Percentiles rank a stretch among this genome's conserved stretches.
Evolutionary conservation across 306 rosid species (phyloP).

Genomic region (Rosa chinensis): DNA sequence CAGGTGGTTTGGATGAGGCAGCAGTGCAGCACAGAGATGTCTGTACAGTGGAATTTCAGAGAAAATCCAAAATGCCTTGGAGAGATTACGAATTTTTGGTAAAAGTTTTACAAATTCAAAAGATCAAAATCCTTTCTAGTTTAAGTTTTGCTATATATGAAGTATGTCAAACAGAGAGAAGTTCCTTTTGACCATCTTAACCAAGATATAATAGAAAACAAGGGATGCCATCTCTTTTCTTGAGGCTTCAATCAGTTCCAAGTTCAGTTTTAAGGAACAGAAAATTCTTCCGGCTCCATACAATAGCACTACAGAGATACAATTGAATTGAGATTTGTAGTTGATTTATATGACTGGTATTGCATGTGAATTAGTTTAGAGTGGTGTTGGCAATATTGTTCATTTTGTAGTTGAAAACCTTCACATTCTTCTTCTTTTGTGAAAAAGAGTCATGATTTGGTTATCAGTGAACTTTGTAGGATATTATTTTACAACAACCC

Average conservation of each 20-base stretch:
- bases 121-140: constrained; percentile 18
- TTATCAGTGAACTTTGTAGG: too few species aligned
- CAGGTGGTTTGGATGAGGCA: constrained; percentile 68
- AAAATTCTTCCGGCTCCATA: not conserved
- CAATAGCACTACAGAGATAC: not conserved
- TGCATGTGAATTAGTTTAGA: too few species aligned
- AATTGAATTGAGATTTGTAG: not conserved
- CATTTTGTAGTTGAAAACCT: too few species aligned
- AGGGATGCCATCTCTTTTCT: not conserved
- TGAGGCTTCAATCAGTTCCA: not conserved
- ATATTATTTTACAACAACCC: too few species aligned
- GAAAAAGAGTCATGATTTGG: too few species aligned
- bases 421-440: too few species aligned
- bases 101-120: constrained; percentile 22
- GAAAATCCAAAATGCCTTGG: constrained; percentile 65
- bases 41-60: constrained; percentile 67
- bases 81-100: constrained; percentile 48
- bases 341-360: not conserved
- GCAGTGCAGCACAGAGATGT: constrained; percentile 68
- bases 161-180: not conserved
- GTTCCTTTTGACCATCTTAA: not conserved
- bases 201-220: not conserved
- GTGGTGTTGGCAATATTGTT: too few species aligned
- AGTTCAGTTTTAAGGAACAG: not conserved
- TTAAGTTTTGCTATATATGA: not conserved